phyloP scores from a whole-genome alignment of 192 early-diverging fungal species.

The Gigaspora rosea region DNA sequence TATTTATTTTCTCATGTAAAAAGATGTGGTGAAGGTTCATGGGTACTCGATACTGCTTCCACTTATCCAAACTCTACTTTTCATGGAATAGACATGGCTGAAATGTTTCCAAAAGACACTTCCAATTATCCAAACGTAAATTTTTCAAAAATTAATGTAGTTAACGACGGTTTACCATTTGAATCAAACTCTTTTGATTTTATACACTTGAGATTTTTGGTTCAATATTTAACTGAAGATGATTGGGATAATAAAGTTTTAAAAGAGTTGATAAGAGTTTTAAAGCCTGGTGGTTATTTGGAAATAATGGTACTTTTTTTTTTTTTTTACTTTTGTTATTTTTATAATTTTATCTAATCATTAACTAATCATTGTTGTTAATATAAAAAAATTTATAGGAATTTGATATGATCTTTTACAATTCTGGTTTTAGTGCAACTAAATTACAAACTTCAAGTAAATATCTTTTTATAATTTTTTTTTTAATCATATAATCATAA shows the following conservation, averaged over 20 bases:
- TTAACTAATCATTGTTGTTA: neutral
- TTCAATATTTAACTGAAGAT: conserved; percentile 15
- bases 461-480: neutral
- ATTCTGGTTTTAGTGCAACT: neutral
- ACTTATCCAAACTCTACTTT: conserved; percentile 2
- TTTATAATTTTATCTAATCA: neutral
- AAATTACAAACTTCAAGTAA: conserved; percentile 17
- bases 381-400: neutral
- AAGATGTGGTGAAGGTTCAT: conserved; percentile 11
- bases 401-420: conserved; percentile 9
- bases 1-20: neutral
- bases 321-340: no score
- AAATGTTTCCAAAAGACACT: conserved; percentile 28
- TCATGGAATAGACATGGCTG: conserved; percentile 18
- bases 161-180: conserved; percentile 42
- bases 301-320: conserved; percentile 39
- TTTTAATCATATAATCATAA: neutral
- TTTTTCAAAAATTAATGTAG: conserved; percentile 43
- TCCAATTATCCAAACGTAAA: conserved; percentile 14
- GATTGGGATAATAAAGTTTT: conserved; percentile 21
- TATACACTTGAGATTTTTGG: conserved; percentile 32
- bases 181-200: conserved; percentile 52
- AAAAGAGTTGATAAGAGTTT: conserved; percentile 40
- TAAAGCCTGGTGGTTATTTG: conserved; percentile 42
- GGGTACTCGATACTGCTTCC: neutral